Evolutionary conservation across 495 filamentous ascomycete genomes (phyloP), one percentile per base, ranked within the genome.

Genomic region (Podospora comata): DNA sequence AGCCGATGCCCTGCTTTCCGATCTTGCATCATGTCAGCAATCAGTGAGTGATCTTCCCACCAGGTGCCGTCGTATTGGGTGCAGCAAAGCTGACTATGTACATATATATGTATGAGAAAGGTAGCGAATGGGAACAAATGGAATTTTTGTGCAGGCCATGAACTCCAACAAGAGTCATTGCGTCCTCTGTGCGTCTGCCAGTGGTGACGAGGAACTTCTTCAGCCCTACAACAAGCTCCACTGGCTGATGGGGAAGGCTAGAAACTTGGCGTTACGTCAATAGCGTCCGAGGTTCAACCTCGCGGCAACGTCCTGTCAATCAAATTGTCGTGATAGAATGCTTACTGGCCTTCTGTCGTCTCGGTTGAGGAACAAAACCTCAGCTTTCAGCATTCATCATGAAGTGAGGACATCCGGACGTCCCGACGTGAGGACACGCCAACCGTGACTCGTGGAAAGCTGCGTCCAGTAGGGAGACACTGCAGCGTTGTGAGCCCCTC

Each of bases 221-320:
- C 39, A 48, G 39, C 39, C 39, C 39, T 48, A 48, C 39, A 48
- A 48, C 39, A 48, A 48, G 39, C 39, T 48, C 39, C 39, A 48
- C 9, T 48, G 34, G 34, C 34, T 6, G 39, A 48, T 48, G 39
- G 39, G 9, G 39, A 48, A 48, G 39, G 15, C 39, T 48, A 48
- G 39, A n/a, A 26, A 58, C 55, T 58, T 58, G 55, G 55, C 55
- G 55, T 58, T 58, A 58, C 55, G 55, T 58, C 23, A 48, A 48
- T 58, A 26, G 55, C 55, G 23, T 58, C 23, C 2, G 23, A 4
- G 9, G 20, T n/a, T 15, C 23, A 26, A 58, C 55, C 23, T 58
- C 55, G 23, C 18, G 9, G n/a, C 11, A 19, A 26, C 55, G 55
- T 20, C 55, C 6, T 4, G 55, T 26, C n/a, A 20, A 58, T 58